These are phyloP conservation scores for Castanospermum australe DNA, from an alignment of 306 rosid species.

Conservation along the genomic window DNA sequence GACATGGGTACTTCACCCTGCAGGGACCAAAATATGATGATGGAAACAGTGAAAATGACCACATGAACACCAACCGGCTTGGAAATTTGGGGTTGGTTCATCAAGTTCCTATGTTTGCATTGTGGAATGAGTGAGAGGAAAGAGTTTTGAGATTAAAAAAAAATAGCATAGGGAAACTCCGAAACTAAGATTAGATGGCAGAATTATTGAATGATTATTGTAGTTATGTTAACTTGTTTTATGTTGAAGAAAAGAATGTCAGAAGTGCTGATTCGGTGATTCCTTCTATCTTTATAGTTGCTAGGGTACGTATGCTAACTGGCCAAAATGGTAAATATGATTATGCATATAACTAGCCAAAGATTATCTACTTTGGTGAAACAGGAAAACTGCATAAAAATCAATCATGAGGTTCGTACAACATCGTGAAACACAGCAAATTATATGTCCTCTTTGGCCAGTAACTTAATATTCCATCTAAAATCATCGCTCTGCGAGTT, in stretches of 20 bases:
- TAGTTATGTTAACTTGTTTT: conserved; percentile 29
- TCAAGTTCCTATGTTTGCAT: conserved; percentile 79
- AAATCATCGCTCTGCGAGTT: conserved; percentile 10
- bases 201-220: conserved; percentile 33
- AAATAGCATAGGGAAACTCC: conserved; percentile 30
- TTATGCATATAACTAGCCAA: too few relatives aligned
- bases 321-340: too few relatives aligned
- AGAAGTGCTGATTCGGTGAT: conserved; percentile 25
- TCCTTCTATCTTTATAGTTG: conserved; percentile 22
- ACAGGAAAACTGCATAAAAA: neutral
- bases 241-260: conserved; percentile 11
- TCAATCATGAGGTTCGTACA: conserved; percentile 29
- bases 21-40: conserved; percentile 61
- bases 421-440: neutral
- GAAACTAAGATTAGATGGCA: conserved; percentile 3
- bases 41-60: conserved; percentile 53
- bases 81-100: conserved; percentile 66
- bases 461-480: conserved; percentile 7
- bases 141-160: neutral
- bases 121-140: conserved; percentile 64
- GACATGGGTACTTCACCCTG: conserved; percentile 59
- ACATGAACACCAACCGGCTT: conserved; percentile 35
- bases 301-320: conserved; percentile 17
- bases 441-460: neutral
- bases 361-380: conserved; percentile 22